Conservation (phyloP, 495 filamentous ascomycete genomes). For the Rusavskia elegans region DNA sequence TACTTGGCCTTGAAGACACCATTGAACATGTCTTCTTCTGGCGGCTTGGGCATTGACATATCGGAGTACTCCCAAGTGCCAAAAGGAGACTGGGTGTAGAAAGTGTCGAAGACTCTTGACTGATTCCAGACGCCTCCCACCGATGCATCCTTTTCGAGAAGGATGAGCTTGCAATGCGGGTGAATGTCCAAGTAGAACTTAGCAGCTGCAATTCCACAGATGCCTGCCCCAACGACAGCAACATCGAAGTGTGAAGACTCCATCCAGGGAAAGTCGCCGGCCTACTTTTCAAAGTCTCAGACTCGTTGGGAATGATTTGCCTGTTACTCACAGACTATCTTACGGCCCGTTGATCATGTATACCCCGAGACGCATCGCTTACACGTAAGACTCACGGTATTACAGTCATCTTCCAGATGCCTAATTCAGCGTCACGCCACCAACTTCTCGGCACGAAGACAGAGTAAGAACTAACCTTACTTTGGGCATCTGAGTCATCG, state of each 20-base stretch:
- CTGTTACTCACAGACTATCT: too few species aligned
- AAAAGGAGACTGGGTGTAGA: slow-evolving; percentile 25
- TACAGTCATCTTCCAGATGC: too few species aligned
- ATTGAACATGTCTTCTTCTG: slow-evolving; percentile 14
- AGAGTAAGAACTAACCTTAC: too few species aligned
- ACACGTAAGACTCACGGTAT: too few species aligned
- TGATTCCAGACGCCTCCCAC: slow-evolving; percentile 10
- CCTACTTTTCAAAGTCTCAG: too few species aligned
- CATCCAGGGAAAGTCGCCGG: background rate
- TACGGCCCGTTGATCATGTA: too few species aligned
- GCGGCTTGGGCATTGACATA: slow-evolving; percentile 15
- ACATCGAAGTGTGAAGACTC: background rate
- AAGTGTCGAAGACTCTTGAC: slow-evolving; percentile 7
- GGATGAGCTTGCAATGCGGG: slow-evolving; percentile 7
- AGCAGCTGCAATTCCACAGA: slow-evolving; percentile 9
- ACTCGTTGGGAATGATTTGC: too few species aligned
- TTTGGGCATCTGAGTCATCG: too few species aligned
- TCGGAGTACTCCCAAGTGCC: slow-evolving; percentile 26
- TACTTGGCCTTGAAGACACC: slow-evolving; percentile 23
- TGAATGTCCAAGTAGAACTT: slow-evolving; percentile 12
- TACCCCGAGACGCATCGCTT: too few species aligned
- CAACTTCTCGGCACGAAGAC: too few species aligned
- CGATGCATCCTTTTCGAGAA: slow-evolving; percentile 12
- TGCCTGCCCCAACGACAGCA: background rate
- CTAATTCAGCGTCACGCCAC: too few species aligned